Base-by-base conservation (phyloP, 2,329 filamentous ascomycete species). In the Penicillium sp. region DNA sequence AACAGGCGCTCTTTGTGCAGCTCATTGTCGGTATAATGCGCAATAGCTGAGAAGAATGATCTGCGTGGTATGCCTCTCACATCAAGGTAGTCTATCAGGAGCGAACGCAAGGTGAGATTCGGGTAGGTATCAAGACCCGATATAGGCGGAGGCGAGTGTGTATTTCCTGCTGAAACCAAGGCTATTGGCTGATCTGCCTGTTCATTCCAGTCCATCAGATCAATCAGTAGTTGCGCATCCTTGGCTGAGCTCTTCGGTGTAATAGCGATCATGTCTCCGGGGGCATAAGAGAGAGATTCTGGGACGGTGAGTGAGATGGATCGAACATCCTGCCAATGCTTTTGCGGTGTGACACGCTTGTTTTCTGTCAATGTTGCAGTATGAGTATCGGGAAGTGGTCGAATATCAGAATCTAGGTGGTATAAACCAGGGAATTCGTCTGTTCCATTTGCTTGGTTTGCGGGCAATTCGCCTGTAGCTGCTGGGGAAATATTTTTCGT, bases 271-370 rank as follows among this genome's bases (percentile, higher is more conserved):
- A 85, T 82, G 52, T 94, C 85, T 4, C 90, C 89, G 0, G 92
- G 88, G 0, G 57, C 59, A 54, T 81, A 83, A 30, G 61, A 68
- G 59, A 66, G 61, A 2, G 56, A 48, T 30, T 55, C 58, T 2
- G 64, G 52, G 9, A 70, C 64, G 8, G 59, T 71, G 10, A 96
- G 70, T 1, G 71, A 74, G n/a, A 95, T 65, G 35, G 85, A 77
- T 0, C 92, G 84, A 30, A 96, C 90, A 66, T 98, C 92, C 68
- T 98, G 92, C 82, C 87, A 95, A 65, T 98, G 92, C 1, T 70
- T 69, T 1, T 61, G 32, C 0, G 89, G 80, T 0, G 92, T 98
- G 4, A 94, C 62, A 11, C 89, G 77, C 12, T 70, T 62, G 56
- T 94, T 95, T n/a, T 65, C 60, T 0, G 70, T 54, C 0, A 98